Base-by-base conservation (phyloP, 2,329 filamentous ascomycete genomes). In the Xylariaceae sp. region DNA sequence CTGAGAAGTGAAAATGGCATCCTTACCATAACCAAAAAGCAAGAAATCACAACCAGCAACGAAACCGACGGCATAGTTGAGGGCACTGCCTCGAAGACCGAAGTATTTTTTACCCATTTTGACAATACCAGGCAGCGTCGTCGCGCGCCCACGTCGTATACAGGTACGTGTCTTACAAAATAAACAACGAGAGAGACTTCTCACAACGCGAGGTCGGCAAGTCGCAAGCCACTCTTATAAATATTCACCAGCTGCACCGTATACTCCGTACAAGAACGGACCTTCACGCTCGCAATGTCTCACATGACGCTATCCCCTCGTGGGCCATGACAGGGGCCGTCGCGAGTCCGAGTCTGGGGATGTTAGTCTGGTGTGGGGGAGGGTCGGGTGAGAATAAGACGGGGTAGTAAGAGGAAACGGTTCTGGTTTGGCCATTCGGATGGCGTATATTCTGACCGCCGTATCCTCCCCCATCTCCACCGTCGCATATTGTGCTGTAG, bases 41-140 rank as follows among this genome's bases (percentile, higher is more conserved):
- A 89, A 76, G 70, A 90, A 90, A 73, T 90, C 87, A 53, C 86
- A 82, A 68, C 88, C 88, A 59, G 88, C 88, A 67, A 90, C 82
- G n/a, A 85, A 75, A 62, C 85, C 84, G 66, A 91, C 84, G 56
- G 87, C 87, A 72, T 83, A 80, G 76, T 88, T 89, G 64, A 90
- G 83, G 72, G 75, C 73, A 39, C 80, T 76, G 76, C 88, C 88
- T 57, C 80, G 80, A 62, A 90, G 80, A 72, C 88, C 88, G 66
- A 88, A 84, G 68, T 81, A 89, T 60, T 61, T 64, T 62, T 65
- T 68, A 58, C 63, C 67, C 70, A 72, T 72, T 53, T n/a, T 66
- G 65, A 56, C n/a, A 51, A 13, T 50, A 15, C 4, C 47, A 23
- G 47, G 47, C 17, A 49, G 9, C 17, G 47, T 49, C 47, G 17